A percentile compares a stretch with the other conserved stretches of the same genome.
These are phyloP conservation scores for Volvariella volvacea DNA, from an alignment of 1,284 basidiomycete species.

Conservation along the genomic window DNA sequence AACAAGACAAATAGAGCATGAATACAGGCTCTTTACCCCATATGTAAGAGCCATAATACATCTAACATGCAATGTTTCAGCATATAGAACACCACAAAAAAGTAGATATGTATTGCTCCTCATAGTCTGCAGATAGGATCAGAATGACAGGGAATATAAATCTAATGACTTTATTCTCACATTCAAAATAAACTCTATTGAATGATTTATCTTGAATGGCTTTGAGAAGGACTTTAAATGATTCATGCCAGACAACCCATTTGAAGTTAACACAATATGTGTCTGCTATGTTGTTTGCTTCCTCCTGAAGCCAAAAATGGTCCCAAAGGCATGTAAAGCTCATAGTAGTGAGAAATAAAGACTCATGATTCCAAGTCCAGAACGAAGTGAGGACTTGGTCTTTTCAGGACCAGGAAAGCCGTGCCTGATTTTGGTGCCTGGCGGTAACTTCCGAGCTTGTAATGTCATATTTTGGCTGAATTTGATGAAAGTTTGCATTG, in stretches of 20 bases:
- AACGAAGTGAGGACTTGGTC: too few species aligned
- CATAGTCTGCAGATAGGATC: constrained; percentile 30
- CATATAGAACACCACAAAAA: constrained; percentile 2
- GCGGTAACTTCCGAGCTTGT: too few species aligned
- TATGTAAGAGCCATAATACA: constrained; percentile 25
- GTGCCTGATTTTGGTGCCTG: too few species aligned
- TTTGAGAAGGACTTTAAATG: constrained; percentile 20
- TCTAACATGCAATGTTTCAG: constrained; percentile 15
- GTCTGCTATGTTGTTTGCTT: constrained; percentile 19
- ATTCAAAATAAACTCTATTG: constrained; percentile 16
- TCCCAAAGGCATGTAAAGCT: constrained; percentile 2
- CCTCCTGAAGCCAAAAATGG: constrained; percentile 22
- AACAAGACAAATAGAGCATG: constrained; percentile 29
- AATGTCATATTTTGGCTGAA: too few species aligned
- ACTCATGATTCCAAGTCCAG: too few species aligned
- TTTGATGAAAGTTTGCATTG: too few species aligned
- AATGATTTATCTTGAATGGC: constrained; percentile 16
- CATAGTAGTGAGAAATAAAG: not conserved
- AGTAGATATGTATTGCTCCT: constrained; percentile 27
- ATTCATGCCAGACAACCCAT: constrained; percentile 25
- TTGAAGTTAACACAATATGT: constrained; percentile 25
- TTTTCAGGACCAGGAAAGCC: too few species aligned
- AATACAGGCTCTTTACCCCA: constrained; percentile 20
- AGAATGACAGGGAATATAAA: constrained; percentile 24
- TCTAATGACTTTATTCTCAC: constrained; percentile 18